Base-by-base conservation (phyloP, 2,329 filamentous ascomycete genomes). In the Lomentospora prolificans region DNA sequence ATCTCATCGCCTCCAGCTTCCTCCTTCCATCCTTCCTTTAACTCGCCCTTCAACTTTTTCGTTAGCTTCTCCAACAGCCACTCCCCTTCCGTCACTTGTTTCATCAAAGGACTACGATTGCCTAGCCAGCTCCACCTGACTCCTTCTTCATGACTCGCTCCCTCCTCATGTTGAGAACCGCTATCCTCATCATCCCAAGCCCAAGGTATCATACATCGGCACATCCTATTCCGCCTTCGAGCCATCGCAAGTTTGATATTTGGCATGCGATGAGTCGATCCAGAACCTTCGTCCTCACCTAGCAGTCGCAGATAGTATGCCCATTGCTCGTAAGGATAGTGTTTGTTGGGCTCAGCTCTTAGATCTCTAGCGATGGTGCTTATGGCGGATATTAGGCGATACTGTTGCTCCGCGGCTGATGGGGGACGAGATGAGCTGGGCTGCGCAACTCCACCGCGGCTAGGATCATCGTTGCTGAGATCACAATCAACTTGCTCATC, bases 281-380 rank as follows among this genome's bases (percentile, higher is more conserved):
- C 3, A 2, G 39, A n/a, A 55, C 68, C 70, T 63, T 85, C 81
- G 64, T 84, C 80, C 63, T 84, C 80, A 50, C 81, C 81, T n/a
- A 95, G 87, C 28, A 96, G 75, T 19, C 81, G 80, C 4, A 91
- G 84, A 62, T 89, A 94, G 72, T 89, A 88, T 0, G 87, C 86
- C 91, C 90, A 95, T 65, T 95, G 86, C 61, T 91, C 84, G 60
- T 90, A 96, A 0, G 74, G 76, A 66, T 96, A 96, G 55, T 77
- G 78, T 55, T 82, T 84, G 12, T 53, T 22, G 0, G 78, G 74
- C 46, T 73, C 68, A 17, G 80, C 78, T 30, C 87, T 71, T 64
- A 94, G 81, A 51, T 79, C 73, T 17, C 58, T 58, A 1, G 82
- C 82, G 0, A 89, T 81, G 22, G 73, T 75, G 14, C 80, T 75